Percentiles rank a stretch among this genome's conserved stretches.
phyloP scores from a whole-genome alignment of 2,329 filamentous ascomycete species.

The Rhynchosporium agropyri region DNA sequence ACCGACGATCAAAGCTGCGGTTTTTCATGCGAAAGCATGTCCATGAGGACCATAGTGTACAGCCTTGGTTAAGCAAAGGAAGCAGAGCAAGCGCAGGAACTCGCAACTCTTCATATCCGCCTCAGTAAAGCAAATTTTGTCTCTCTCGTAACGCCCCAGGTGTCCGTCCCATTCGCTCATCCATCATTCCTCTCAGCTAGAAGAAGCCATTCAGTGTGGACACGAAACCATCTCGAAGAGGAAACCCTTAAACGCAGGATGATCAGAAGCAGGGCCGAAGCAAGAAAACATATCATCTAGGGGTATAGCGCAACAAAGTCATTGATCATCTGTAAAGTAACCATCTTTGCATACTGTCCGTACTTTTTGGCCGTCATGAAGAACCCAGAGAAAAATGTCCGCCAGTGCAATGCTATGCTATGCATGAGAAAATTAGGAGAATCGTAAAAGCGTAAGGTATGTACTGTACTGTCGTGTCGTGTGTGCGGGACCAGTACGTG shows the following conservation, averaged over 20 bases:
- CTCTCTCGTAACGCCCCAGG: conserved; percentile 2
- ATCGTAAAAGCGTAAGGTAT: conserved; percentile 3
- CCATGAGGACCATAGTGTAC: conserved; percentile 9
- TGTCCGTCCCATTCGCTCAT: not conserved
- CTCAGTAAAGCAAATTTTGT: not conserved
- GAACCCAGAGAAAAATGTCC: conserved; percentile 4
- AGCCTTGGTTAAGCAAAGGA: not conserved
- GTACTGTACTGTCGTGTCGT: conserved; percentile 11
- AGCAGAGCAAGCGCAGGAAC: not conserved
- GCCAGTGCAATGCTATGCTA: conserved; percentile 7
- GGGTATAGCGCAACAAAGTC: conserved; percentile 11
- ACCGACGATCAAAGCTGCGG: not conserved
- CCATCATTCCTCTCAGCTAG: not conserved
- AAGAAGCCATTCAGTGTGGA: not conserved
- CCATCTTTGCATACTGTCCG: conserved; percentile 2
- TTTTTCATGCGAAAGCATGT: not conserved
- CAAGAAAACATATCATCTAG: conserved; percentile 12
- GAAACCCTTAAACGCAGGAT: not conserved
- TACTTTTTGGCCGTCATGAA: conserved; percentile 3
- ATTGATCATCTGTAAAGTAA: conserved; percentile 6
- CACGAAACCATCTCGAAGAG: not conserved
- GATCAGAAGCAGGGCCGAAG: not conserved
- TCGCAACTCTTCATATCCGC: not conserved
- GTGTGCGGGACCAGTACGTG: not conserved
- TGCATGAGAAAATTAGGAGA: conserved; percentile 10